Conservation (phyloP, 2,329 filamentous ascomycete species). For the Colletotrichum costaricense region DNA sequence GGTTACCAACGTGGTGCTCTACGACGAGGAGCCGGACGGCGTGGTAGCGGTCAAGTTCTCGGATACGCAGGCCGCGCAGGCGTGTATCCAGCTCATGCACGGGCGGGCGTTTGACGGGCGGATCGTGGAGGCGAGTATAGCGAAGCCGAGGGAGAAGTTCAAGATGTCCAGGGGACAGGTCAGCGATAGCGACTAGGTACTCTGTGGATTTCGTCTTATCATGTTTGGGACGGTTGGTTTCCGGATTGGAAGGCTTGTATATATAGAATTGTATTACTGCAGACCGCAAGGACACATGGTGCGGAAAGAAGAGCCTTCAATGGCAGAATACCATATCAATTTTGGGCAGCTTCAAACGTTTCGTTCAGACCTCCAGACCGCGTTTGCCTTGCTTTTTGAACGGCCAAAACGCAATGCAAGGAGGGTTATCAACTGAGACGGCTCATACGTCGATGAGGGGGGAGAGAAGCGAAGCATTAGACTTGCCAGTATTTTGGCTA, state of each 20-base stretch:
- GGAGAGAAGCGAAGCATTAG: too few relatives aligned
- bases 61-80: conserved; percentile 75
- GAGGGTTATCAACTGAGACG: too few relatives aligned
- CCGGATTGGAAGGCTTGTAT: conserved; percentile 45
- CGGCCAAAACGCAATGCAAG: too few relatives aligned
- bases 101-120: conserved; percentile 83
- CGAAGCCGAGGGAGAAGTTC: conserved; percentile 79
- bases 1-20: conserved; percentile 92
- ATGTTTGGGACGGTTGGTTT: conserved; percentile 41
- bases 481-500: too few relatives aligned
- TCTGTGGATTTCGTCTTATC: too few relatives aligned
- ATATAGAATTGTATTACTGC: neutral
- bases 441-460: too few relatives aligned
- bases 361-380: neutral
- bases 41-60: conserved; percentile 87
- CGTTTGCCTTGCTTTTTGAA: neutral
- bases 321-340: neutral
- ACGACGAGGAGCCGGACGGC: conserved; percentile 86
- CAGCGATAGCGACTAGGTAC: conserved; percentile 51
- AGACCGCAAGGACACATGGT: neutral
- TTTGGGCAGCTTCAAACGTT: neutral
- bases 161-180: conserved; percentile 72
- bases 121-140: conserved; percentile 76
- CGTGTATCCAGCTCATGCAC: conserved; percentile 81
- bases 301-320: neutral